phyloP scores from a whole-genome alignment of 148 eudicot species.

The Rhododendron ovatum region DNA sequence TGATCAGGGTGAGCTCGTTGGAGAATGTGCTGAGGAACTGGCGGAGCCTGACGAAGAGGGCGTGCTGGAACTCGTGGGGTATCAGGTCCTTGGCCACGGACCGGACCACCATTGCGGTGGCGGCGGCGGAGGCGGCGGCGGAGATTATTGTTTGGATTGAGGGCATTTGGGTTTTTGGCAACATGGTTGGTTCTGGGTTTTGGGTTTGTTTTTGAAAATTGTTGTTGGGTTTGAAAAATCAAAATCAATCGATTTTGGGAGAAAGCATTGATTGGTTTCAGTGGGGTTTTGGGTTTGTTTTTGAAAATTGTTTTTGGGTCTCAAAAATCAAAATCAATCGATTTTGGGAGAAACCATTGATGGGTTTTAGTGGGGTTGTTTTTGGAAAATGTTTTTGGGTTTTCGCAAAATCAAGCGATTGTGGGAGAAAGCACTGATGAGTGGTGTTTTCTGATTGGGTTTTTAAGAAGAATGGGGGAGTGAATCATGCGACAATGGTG shows the following conservation, averaged over 20 bases:
- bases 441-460: too few relatives aligned
- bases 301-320: background rate
- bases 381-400: background rate
- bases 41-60: background rate
- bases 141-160: conserved; percentile 21
- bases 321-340: background rate
- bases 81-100: conserved; percentile 8
- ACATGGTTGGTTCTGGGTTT: background rate
- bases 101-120: conserved; percentile 26
- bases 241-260: background rate
- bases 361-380: background rate
- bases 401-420: background rate
- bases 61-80: conserved; percentile 10
- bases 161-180: conserved; percentile 14
- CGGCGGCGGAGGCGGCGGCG: conserved; percentile 25
- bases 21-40: conserved; percentile 6
- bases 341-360: background rate
- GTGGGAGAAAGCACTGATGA: background rate
- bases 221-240: background rate
- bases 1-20: conserved; percentile 12
- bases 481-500: too few relatives aligned
- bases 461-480: too few relatives aligned
- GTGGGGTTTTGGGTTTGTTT: background rate
- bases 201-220: background rate
- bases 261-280: too few relatives aligned